Percentiles rank a stretch among this genome's conserved stretches.
Conservation (phyloP, 495 filamentous ascomycete species). For the Aspergillus nidulans region DNA sequence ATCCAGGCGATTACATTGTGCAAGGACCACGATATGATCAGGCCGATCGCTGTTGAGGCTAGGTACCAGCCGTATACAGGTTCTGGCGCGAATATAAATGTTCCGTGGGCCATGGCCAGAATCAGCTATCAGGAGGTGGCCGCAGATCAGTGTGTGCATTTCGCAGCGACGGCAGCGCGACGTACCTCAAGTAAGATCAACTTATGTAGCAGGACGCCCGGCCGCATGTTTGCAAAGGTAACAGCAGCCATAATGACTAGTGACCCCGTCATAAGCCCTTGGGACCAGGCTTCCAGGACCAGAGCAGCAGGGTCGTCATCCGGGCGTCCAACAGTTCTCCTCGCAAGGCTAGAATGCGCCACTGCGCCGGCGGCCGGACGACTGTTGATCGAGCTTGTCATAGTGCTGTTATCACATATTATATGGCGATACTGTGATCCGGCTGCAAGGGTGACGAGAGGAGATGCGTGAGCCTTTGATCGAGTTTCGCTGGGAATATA, state of each 20-base stretch:
- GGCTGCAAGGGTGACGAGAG: no score
- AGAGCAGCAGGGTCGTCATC: no score
- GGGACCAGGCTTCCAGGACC: slow-evolving; percentile 24
- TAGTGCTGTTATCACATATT: no score
- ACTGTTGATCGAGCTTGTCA: no score
- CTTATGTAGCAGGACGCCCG: slow-evolving; percentile 29
- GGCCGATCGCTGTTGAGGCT: slow-evolving; percentile 34
- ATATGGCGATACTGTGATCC: no score
- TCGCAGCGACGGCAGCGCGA: neutral
- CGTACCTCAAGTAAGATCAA: slow-evolving; percentile 30
- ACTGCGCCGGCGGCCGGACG: no score
- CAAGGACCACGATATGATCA: slow-evolving; percentile 39
- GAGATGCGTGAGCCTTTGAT: no score
- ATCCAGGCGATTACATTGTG: slow-evolving; percentile 49
- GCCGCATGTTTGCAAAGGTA: slow-evolving; percentile 27
- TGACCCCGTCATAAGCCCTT: slow-evolving; percentile 30
- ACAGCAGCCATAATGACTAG: slow-evolving; percentile 26
- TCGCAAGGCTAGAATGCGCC: no score
- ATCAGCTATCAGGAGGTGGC: slow-evolving; percentile 16
- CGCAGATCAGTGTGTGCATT: neutral
- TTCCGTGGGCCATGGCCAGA: slow-evolving; percentile 33
- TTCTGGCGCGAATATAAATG: slow-evolving; percentile 36
- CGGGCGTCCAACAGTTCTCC: no score
- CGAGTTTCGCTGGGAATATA: no score
- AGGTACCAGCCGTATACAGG: slow-evolving; percentile 44